These are phyloP conservation scores for Aurantiochytrium sp. DNA, from an alignment of 108 stramenopile species.

Conservation along the genomic window DNA sequence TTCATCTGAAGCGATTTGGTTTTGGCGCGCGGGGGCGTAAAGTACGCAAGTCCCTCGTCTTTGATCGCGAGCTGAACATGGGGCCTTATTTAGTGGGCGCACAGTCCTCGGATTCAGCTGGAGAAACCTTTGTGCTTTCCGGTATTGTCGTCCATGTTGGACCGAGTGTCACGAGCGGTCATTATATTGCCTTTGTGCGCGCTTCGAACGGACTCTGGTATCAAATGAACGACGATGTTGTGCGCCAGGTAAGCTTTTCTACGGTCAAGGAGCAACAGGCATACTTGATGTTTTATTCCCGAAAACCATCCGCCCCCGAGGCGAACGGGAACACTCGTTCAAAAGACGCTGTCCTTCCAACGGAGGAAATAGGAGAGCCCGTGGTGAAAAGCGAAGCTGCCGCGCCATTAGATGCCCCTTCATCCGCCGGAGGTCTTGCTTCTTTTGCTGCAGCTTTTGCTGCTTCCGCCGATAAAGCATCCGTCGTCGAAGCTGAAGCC, in stretches of 20 bases:
- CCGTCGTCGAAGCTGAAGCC: background rate
- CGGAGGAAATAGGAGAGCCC: too few relatives aligned
- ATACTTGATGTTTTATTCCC: conserved; percentile 29
- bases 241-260: conserved; percentile 19
- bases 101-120: background rate
- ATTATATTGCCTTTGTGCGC: conserved; percentile 42
- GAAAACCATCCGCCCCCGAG: background rate
- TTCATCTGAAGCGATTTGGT: conserved; percentile 89
- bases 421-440: background rate
- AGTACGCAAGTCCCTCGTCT: conserved; percentile 35
- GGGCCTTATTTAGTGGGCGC: background rate
- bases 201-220: conserved; percentile 39
- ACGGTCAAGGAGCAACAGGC: conserved; percentile 21
- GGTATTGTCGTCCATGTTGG: conserved; percentile 43
- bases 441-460: background rate
- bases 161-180: conserved; percentile 26
- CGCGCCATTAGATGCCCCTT: too few relatives aligned
- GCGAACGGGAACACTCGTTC: background rate
- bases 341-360: too few relatives aligned
- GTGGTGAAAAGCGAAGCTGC: too few relatives aligned
- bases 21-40: conserved; percentile 47
- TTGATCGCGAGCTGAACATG: conserved; percentile 24
- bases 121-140: background rate
- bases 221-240: conserved; percentile 41
- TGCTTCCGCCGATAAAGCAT: background rate